These are phyloP conservation scores for Teunomyces lycoperdinae DNA, from an alignment of 805 yeast genomes.

Conservation along the genomic window DNA sequence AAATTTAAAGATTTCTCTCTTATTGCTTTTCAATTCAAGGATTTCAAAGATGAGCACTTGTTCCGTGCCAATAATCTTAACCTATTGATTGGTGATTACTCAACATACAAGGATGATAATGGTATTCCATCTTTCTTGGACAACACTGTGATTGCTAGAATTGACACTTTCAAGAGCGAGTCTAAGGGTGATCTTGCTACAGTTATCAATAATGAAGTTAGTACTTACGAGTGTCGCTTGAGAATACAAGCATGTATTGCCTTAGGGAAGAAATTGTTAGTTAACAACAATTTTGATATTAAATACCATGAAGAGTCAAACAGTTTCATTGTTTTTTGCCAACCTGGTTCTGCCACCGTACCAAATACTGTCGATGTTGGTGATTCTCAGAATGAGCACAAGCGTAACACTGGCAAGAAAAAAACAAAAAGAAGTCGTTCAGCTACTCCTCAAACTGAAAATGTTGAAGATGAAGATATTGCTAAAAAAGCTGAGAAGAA, in stretches of 20 bases:
- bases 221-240: conserved; percentile 24
- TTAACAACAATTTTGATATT: conserved; percentile 5
- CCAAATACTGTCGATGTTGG: background rate
- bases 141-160: conserved; percentile 15
- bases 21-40: conserved; percentile 52
- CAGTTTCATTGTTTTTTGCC: conserved; percentile 1
- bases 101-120: conserved; percentile 8
- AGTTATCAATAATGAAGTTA: conserved; percentile 3
- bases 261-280: conserved; percentile 20
- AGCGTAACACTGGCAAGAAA: conserved; percentile 6
- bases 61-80: conserved; percentile 25
- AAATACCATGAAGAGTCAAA: conserved; percentile 1
- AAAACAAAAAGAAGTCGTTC: conserved; percentile 1
- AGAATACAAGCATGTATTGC: conserved; percentile 26
- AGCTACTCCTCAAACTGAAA: background rate
- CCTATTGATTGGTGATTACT: conserved; percentile 20
- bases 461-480: background rate
- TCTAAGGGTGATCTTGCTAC: background rate
- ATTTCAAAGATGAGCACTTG: conserved; percentile 56
- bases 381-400: conserved; percentile 4
- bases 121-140: conserved; percentile 21
- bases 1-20: conserved; percentile 57
- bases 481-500: too few species aligned
- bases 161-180: conserved; percentile 4
- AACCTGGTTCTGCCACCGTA: background rate